Evolutionary conservation across 2,329 filamentous ascomycete genomes (phyloP).

Genomic region (Stachybotrys chlorohalonatus): DNA sequence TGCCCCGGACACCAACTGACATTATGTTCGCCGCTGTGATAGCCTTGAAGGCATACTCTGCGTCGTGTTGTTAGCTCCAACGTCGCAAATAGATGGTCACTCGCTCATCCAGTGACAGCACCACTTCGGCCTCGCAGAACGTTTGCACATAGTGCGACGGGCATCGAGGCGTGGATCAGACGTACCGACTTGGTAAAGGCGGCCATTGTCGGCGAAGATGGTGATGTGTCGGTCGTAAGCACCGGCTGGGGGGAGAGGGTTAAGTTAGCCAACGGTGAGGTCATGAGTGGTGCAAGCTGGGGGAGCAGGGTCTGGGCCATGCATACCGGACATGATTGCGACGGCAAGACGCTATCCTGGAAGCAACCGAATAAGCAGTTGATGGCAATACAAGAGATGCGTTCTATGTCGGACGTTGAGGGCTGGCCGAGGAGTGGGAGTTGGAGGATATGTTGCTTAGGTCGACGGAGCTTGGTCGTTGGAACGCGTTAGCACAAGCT

Average conservation of each 20-base stretch:
- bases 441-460: slow-evolving; percentile 5
- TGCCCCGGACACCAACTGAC: slow-evolving; percentile 89
- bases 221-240: slow-evolving; percentile 99
- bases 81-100: background rate
- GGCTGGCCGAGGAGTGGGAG: slow-evolving; percentile 3
- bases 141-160: background rate
- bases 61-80: background rate
- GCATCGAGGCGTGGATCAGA: slow-evolving; percentile 12
- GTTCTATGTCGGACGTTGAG: background rate
- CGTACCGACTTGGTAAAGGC: slow-evolving; percentile 98
- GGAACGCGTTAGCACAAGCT: slow-evolving; percentile 37
- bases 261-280: slow-evolving; percentile 17
- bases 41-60: slow-evolving; percentile 99
- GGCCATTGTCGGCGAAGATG: slow-evolving; percentile 98
- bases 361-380: slow-evolving; percentile 6
- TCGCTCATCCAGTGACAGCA: slow-evolving; percentile 1
- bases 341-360: slow-evolving; percentile 3
- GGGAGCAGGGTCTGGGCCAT: slow-evolving; percentile 5
- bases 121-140: background rate
- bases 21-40: slow-evolving; percentile 99
- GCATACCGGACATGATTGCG: slow-evolving; percentile 42
- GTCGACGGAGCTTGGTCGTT: slow-evolving; percentile 13
- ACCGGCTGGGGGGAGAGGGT: slow-evolving; percentile 34
- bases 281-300: slow-evolving; percentile 2
- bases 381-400: background rate